Evolutionary conservation across 176 grass and related monocot species (phyloP), one percentile per base, ranked within the genome.

Genomic region (Dendrocalamus sinicus): DNA sequence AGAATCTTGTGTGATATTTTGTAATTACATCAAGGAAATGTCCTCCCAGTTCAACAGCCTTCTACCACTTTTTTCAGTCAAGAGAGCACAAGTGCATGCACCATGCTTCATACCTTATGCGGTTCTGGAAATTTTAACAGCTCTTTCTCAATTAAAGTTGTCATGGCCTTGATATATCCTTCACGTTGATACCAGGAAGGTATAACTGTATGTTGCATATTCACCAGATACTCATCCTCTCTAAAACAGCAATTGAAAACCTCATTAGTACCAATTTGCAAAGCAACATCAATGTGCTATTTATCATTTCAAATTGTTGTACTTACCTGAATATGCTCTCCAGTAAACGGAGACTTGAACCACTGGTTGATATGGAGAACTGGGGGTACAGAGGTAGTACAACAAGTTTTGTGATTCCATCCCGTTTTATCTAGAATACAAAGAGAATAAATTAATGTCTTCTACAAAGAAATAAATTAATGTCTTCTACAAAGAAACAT

Each of bases 201-300:
- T 89, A 99, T 99, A 68, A 99, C 96, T 28, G 96, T 99, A 82
- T 99, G 96, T 85, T 99, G 96, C 96, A 99, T 99, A 81, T 99
- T 99, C 39, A 99, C 93, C 61, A 96, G 83, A 90, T 99, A 99
- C 53, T 95, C 93, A 66, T 99, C 96, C 90, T 99, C 96, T 85
- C 96, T 99, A 61, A 67, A 78, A n/a, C 40, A 88, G 73, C 12
- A 85, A 86, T 77, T 72, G 35, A 51, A 85, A 63, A 30, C 67
- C 39, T 62, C 47, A 74, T 48, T 50, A 61, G 12, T 22, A 60
- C 17, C 30, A 75, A 53, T 81, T 58, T 52, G 39, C 12, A 67
- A 79, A 85, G 54, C 41, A 88, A 51, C 32, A 73, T 57, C 26
- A 37, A 75, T 54, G 32, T 39, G 4, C 12, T 26, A 63, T 60